A percentile compares a stretch with the other conserved stretches of the same genome.
phyloP scores from a whole-genome alignment of 176 grass and related monocot species.

The Coix lacrymajobi region DNA sequence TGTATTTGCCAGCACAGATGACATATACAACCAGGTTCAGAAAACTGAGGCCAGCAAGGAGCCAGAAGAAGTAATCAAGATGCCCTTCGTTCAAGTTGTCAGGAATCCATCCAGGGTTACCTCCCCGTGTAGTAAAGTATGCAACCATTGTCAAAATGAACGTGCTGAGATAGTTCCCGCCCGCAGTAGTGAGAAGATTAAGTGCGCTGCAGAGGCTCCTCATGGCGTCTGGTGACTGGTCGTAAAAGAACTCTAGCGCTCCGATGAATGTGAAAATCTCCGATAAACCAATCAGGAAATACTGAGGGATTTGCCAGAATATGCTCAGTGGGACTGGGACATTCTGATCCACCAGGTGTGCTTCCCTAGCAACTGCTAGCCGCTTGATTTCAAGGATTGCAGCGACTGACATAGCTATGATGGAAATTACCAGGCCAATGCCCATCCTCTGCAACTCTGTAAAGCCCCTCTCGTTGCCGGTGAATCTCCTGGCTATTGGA shows the following conservation, averaged over 20 bases:
- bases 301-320: slow-evolving; percentile 85
- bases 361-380: slow-evolving; percentile 44
- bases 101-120: slow-evolving; percentile 74
- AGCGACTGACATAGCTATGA: slow-evolving; percentile 68
- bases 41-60: slow-evolving; percentile 64
- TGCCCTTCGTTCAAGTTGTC: slow-evolving; percentile 83
- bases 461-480: slow-evolving; percentile 74
- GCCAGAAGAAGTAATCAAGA: slow-evolving; percentile 89
- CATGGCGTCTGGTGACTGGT: slow-evolving; percentile 84
- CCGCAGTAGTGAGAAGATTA: slow-evolving; percentile 51
- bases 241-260: slow-evolving; percentile 75
- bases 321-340: slow-evolving; percentile 75
- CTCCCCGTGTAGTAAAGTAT: slow-evolving; percentile 60
- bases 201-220: slow-evolving; percentile 73
- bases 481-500: slow-evolving; percentile 72
- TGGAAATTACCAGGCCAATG: slow-evolving; percentile 73
- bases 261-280: slow-evolving; percentile 90
- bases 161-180: slow-evolving; percentile 71
- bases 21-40: slow-evolving; percentile 58
- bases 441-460: slow-evolving; percentile 83
- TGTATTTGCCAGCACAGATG: slow-evolving; percentile 56
- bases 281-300: slow-evolving; percentile 63
- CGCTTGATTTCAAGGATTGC: slow-evolving; percentile 68
- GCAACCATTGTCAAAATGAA: slow-evolving; percentile 70
- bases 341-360: slow-evolving; percentile 51